These are phyloP conservation scores for Adansonia rubrostipa DNA, from an alignment of 441 rosid species.

Conservation along the genomic window DNA sequence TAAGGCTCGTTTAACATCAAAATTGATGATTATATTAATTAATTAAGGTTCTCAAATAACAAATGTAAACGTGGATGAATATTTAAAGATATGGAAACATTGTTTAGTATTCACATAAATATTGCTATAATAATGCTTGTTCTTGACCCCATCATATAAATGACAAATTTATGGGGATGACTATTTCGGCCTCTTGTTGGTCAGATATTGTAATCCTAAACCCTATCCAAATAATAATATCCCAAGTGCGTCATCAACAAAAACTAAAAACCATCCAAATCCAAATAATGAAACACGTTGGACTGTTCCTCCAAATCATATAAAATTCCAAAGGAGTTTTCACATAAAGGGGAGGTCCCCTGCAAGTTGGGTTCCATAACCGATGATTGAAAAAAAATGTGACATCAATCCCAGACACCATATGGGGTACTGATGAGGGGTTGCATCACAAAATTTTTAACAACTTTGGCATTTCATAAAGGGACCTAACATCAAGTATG, in stretches of 20 bases:
- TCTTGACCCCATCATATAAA: background rate
- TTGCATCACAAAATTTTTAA: background rate
- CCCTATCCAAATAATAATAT: background rate
- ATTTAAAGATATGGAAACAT: background rate
- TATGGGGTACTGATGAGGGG: background rate
- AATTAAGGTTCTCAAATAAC: background rate
- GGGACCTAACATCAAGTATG: background rate
- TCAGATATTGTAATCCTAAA: background rate
- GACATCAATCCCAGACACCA: background rate
- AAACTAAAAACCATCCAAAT: background rate
- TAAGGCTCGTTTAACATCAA: background rate
- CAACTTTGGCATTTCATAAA: background rate
- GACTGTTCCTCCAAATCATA: background rate
- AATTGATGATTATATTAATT: no score
- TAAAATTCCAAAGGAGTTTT: background rate
- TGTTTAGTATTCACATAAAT: background rate
- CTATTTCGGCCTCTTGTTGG: background rate
- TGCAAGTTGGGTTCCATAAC: conserved; percentile 1
- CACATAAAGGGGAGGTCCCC: background rate
- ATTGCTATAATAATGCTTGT: background rate
- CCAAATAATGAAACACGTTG: background rate
- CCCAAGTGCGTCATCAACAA: background rate
- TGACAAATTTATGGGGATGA: conserved; percentile 12
- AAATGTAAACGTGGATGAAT: background rate
- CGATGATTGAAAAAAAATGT: background rate